Evolutionary conservation across 2,329 filamentous ascomycete species (phyloP), one percentile per base, ranked within the genome.

Genomic region (Orbilia oligospora): DNA sequence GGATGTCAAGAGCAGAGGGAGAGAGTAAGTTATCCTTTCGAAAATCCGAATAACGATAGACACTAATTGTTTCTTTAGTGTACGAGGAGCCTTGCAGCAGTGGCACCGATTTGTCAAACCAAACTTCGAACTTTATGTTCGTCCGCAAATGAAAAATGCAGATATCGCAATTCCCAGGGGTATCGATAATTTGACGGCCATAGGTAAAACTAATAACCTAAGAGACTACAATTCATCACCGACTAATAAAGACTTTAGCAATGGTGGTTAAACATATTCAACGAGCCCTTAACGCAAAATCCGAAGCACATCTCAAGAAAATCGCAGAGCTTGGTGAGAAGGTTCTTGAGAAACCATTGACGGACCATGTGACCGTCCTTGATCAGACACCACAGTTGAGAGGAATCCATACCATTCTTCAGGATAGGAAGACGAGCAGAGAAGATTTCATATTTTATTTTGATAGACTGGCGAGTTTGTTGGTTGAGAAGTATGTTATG

Each of bases 401-500:
- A 71, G 94, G 91, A 56, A 97, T 99, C 89, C 94, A 93, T 83
- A 97, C 94, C 0, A 92, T 97, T 71, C 89, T 99, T 48, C 91
- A 97, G 83, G 89, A 96, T 81, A 91, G 92, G 18, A 88, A 90
- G 58, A 95, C 93, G 0, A 87, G 88, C 5, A 89, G 93, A 49
- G 95, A 97, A 83, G 94, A 98, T 82, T 98, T 97, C 83, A 93
- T 97, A 80, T 98, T 98, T 85, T 98, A 98, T 85, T 97, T 98
- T 84, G 94, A 99, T 84, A 90, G 96, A 44, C 87, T 98, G 44
- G 90, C 93, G 1, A 90, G 92, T n/a, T 87, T 97, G 66, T 87
- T 98, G 27, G 89, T 98, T 56, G 95, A 98, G 84, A 88, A 86
- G 83, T 88, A 85, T 67, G 80, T 64, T 27, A 3, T 44, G 8